Evolutionary conservation across 768 basidiomycete species (phyloP).

Genomic region (Lyophyllum shimeji): DNA sequence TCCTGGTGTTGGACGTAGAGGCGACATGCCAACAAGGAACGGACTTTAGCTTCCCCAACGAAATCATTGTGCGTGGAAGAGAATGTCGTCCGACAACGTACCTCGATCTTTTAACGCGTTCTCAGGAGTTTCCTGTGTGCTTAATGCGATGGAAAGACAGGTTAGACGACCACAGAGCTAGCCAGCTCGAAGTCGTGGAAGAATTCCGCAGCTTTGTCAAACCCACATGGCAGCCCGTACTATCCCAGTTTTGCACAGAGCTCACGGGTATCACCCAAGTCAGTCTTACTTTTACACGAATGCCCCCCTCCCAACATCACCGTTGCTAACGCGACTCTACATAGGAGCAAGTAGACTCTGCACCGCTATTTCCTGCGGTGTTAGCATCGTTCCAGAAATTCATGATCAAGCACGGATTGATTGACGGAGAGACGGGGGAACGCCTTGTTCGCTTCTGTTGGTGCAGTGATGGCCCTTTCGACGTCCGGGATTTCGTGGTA

Average conservation of each 20-base stretch:
- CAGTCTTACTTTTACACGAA: constrained; percentile 23
- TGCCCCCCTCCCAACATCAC: not conserved
- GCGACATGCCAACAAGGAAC: constrained; percentile 74
- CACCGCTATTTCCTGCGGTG: constrained; percentile 75
- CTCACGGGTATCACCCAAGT: constrained; percentile 96
- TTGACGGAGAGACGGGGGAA: constrained; percentile 56
- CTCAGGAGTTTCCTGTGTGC: constrained; percentile 91
- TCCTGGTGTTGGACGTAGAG: constrained; percentile 89
- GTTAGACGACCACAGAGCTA: constrained; percentile 47
- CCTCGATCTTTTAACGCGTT: not conserved
- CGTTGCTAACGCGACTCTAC: not conserved
- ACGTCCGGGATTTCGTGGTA: constrained; percentile 81
- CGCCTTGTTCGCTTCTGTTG: constrained; percentile 69
- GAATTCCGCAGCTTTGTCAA: constrained; percentile 88
- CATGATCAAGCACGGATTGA: constrained; percentile 67
- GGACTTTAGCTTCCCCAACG: constrained; percentile 85
- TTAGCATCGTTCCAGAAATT: constrained; percentile 64
- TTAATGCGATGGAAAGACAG: constrained; percentile 81
- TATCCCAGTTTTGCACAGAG: constrained; percentile 81
- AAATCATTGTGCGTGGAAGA: constrained; percentile 77
- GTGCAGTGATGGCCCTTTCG: constrained; percentile 85
- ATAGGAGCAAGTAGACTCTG: constrained; percentile 77
- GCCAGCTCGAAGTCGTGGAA: constrained; percentile 64
- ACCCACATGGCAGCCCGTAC: constrained; percentile 81
- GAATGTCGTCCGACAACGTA: not conserved